Conservation (phyloP, 1,284 basidiomycete species). For the Volvariella surrecta region DNA sequence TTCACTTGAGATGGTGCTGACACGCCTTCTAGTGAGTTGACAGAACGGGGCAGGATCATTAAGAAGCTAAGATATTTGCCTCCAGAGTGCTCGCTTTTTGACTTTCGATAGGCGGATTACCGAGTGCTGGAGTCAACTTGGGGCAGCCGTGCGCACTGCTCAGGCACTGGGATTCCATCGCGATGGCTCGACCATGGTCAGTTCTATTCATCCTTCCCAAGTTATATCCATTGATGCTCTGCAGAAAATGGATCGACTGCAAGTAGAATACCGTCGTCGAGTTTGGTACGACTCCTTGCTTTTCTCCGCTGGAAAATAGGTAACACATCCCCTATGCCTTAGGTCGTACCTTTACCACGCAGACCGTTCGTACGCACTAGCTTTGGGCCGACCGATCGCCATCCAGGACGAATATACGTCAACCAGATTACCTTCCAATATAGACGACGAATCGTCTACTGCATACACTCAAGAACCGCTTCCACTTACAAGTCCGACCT, state of each 20-base stretch:
- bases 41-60: not conserved
- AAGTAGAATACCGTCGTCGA: conserved; percentile 84
- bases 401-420: conserved; percentile 86
- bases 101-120: conserved; percentile 85
- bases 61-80: conserved; percentile 10
- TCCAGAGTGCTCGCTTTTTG: conserved; percentile 82
- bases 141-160: conserved; percentile 87
- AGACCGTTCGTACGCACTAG: conserved; percentile 87
- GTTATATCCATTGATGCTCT: conserved; percentile 3
- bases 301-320: not conserved
- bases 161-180: conserved; percentile 92
- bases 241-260: conserved; percentile 69
- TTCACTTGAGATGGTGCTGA: conserved; percentile 83
- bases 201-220: conserved; percentile 14
- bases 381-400: conserved; percentile 82
- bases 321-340: conserved; percentile 6
- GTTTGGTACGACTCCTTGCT: conserved; percentile 57
- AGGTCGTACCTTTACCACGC: conserved; percentile 92
- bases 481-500: conserved; percentile 69
- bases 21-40: conserved; percentile 66
- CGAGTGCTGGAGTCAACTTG: conserved; percentile 93
- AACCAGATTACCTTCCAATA: conserved; percentile 75
- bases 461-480: conserved; percentile 33
- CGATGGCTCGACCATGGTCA: conserved; percentile 80
- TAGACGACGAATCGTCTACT: conserved; percentile 58